These are phyloP conservation scores for Alternaria ventricosa DNA, from an alignment of 2,329 filamentous ascomycete species.

Conservation along the genomic window DNA sequence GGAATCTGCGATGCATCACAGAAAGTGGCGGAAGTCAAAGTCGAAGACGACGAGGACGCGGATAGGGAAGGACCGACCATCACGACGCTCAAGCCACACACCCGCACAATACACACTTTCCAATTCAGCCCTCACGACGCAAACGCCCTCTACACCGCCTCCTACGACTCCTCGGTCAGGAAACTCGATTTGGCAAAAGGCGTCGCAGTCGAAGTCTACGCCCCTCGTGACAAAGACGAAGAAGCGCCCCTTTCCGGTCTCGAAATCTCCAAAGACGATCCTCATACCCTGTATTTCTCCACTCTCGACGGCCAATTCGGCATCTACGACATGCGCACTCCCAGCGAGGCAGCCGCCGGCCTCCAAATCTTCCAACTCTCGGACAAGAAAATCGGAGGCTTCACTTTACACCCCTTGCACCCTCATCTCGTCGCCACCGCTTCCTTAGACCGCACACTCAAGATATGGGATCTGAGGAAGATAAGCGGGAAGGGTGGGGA, in stretches of 20 bases:
- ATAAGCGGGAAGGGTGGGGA: conserved; percentile 69
- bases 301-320: conserved; percentile 83
- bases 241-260: conserved; percentile 85
- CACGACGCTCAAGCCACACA: conserved; percentile 87
- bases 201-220: conserved; percentile 80
- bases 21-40: conserved; percentile 58
- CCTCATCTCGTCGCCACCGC: conserved; percentile 88
- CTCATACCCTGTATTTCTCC: conserved; percentile 82
- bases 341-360: conserved; percentile 56
- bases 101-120: conserved; percentile 85
- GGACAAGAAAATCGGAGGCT: conserved; percentile 95
- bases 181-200: conserved; percentile 79
- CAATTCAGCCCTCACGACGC: conserved; percentile 75
- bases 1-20: conserved; percentile 92
- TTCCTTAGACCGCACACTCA: conserved; percentile 85
- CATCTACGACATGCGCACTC: conserved; percentile 75
- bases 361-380: conserved; percentile 75
- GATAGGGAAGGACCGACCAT: conserved; percentile 76
- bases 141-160: conserved; percentile 80
- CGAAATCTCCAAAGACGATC: conserved; percentile 74
- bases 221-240: conserved; percentile 69
- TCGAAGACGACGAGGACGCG: conserved; percentile 69
- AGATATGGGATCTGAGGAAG: conserved; percentile 90
- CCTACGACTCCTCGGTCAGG: conserved; percentile 79
- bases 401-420: conserved; percentile 79